Percentiles rank a stretch among this genome's conserved stretches.
phyloP scores from a whole-genome alignment of 805 yeast genomes.

The Schwanniomyces yamadae region DNA sequence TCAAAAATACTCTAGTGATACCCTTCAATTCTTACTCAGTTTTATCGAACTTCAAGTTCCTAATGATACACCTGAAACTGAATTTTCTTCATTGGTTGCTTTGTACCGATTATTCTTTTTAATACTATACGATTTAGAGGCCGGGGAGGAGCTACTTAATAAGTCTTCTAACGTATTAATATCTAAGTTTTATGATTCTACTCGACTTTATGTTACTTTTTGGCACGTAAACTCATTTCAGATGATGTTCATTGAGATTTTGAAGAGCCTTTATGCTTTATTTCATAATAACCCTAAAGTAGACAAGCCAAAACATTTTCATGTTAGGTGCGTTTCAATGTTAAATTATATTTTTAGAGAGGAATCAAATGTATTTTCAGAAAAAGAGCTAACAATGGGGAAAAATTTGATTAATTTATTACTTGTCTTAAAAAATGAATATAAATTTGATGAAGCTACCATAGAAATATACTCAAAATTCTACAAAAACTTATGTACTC shows the following conservation, averaged over 20 bases:
- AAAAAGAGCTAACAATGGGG: neutral
- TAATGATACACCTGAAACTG: neutral
- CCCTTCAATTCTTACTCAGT: conserved; percentile 8
- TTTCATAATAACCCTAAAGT: conserved; percentile 16
- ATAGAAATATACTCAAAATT: neutral
- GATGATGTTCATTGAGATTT: conserved; percentile 17
- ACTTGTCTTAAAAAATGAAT: neutral
- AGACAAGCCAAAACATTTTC: neutral
- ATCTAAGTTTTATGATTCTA: conserved; percentile 15
- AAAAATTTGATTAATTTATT: conserved; percentile 1
- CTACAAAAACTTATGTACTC: neutral
- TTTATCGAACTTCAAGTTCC: conserved; percentile 1
- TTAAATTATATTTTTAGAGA: neutral
- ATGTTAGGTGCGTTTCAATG: neutral
- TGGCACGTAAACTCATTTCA: conserved; percentile 4
- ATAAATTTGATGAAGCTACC: no score
- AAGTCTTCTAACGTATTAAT: conserved; percentile 12
- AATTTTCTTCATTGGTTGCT: conserved; percentile 18
- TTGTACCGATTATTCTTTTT: conserved; percentile 24
- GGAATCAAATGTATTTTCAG: neutral
- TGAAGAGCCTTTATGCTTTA: conserved; percentile 25
- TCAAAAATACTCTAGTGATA: conserved; percentile 14
- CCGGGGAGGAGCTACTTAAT: conserved; percentile 7
- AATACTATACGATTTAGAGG: conserved; percentile 22
- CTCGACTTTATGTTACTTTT: neutral